These are phyloP conservation scores for Ophiostoma australiae DNA, from an alignment of 2,329 filamentous ascomycete species.

Conservation along the genomic window DNA sequence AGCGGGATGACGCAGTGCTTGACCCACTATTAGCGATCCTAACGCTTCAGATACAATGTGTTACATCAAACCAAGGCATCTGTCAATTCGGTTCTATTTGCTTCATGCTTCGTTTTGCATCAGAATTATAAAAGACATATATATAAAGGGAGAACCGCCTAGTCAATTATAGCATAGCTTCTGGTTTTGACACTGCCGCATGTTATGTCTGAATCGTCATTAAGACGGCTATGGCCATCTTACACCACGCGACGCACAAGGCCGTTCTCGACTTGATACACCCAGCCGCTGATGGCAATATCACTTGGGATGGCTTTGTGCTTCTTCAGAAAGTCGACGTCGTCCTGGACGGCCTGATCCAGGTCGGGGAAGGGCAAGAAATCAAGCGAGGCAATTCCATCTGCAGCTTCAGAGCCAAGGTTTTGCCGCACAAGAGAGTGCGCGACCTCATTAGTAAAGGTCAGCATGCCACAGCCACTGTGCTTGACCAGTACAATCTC, in stretches of 20 bases:
- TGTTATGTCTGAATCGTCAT: neutral
- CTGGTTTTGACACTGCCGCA: too few species aligned
- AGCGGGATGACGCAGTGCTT: conserved; percentile 4
- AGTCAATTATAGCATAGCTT: too few species aligned
- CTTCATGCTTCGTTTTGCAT: too few species aligned
- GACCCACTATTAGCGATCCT: neutral
- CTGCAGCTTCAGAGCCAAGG: conserved; percentile 47
- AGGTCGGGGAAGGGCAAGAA: conserved; percentile 64
- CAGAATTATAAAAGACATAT: too few species aligned
- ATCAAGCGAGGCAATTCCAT: conserved; percentile 42
- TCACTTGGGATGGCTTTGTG: conserved; percentile 55
- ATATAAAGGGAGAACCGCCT: too few species aligned
- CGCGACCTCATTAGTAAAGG: conserved; percentile 56
- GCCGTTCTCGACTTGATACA: conserved; percentile 36
- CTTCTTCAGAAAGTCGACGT: conserved; percentile 59
- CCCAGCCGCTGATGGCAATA: conserved; percentile 63
- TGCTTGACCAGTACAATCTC: conserved; percentile 74
- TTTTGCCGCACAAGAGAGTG: conserved; percentile 53
- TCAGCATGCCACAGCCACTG: conserved; percentile 71
- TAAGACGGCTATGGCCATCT: neutral
- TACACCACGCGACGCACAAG: conserved; percentile 23
- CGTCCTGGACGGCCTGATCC: conserved; percentile 59
- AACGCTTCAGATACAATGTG: neutral
- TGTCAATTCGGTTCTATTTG: neutral
- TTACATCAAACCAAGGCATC: neutral